Percentiles rank a stretch among this genome's conserved stretches.
Evolutionary conservation across 2,329 filamentous ascomycete species (phyloP).

Genomic region (Fusarium pininemorale): DNA sequence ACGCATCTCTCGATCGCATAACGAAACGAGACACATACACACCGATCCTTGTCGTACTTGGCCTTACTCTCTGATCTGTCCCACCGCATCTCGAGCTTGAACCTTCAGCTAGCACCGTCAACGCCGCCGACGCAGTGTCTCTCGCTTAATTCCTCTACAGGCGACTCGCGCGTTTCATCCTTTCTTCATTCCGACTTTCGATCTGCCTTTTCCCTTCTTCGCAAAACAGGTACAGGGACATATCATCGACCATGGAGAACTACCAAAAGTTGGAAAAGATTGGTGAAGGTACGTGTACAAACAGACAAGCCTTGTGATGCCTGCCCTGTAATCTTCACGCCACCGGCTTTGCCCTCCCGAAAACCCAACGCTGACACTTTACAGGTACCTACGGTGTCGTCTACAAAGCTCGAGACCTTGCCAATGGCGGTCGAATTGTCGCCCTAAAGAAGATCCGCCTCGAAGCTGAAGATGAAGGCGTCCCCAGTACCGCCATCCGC

Average conservation of each 20-base stretch:
- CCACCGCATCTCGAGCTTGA: slow-evolving; percentile 2
- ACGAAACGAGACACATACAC: slow-evolving; percentile 10
- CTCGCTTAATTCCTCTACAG: slow-evolving; percentile 18
- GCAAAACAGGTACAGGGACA: slow-evolving; percentile 2
- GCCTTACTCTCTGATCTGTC: neutral
- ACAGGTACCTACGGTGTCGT: slow-evolving; percentile 93
- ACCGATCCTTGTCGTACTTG: slow-evolving; percentile 7
- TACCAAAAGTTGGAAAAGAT: slow-evolving; percentile 98
- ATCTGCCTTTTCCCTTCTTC: slow-evolving; percentile 5
- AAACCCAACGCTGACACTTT: neutral
- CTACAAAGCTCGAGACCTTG: slow-evolving; percentile 91
- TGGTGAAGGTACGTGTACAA: slow-evolving; percentile 77
- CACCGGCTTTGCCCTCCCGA: neutral
- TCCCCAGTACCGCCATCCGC: slow-evolving; percentile 90
- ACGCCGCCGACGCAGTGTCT: slow-evolving; percentile 31
- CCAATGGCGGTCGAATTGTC: slow-evolving; percentile 83
- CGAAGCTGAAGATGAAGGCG: slow-evolving; percentile 93
- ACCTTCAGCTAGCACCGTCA: neutral
- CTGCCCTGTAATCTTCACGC: neutral
- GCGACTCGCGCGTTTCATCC: slow-evolving; percentile 12
- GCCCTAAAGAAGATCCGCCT: slow-evolving; percentile 95
- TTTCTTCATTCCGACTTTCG: slow-evolving; percentile 11
- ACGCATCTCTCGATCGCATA: neutral
- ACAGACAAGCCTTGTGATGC: neutral
- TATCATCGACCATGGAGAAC: slow-evolving; percentile 76